A percentile compares a stretch with the other conserved stretches of the same genome.
Conservation (phyloP, 1,284 basidiomycete genomes). For the Boletus sp. region DNA sequence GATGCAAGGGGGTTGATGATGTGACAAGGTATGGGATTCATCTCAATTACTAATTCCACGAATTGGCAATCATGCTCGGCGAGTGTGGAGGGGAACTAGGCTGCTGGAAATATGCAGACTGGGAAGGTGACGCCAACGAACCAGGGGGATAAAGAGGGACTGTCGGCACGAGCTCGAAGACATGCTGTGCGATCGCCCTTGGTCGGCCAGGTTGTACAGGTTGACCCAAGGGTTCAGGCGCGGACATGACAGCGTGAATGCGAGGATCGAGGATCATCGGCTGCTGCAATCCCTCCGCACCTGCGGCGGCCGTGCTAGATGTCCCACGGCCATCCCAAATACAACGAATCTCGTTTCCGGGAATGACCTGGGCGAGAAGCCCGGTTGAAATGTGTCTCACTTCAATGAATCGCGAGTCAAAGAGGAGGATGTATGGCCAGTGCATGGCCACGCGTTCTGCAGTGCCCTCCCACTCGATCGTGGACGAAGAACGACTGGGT, state of each 20-base stretch:
- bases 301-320: slow-evolving; percentile 41
- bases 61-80: slow-evolving; percentile 42
- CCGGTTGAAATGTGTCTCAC: slow-evolving; percentile 87
- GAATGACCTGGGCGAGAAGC: slow-evolving; percentile 88
- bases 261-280: slow-evolving; percentile 69
- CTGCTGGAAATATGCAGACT: slow-evolving; percentile 63
- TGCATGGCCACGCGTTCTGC: slow-evolving; percentile 89
- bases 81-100: slow-evolving; percentile 66
- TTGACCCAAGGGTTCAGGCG: slow-evolving; percentile 47
- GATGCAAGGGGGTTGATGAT: background rate
- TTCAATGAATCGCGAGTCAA: slow-evolving; percentile 93
- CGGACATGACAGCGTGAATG: slow-evolving; percentile 76
- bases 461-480: slow-evolving; percentile 95
- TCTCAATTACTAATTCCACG: slow-evolving; percentile 27
- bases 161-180: slow-evolving; percentile 82
- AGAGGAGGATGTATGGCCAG: slow-evolving; percentile 87
- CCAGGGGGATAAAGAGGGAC: slow-evolving; percentile 69
- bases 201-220: slow-evolving; percentile 41
- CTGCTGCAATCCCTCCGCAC: slow-evolving; percentile 38
- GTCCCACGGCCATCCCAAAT: slow-evolving; percentile 84
- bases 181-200: slow-evolving; percentile 65
- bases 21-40: background rate
- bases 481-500: slow-evolving; percentile 70
- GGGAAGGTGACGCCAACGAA: slow-evolving; percentile 64
- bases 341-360: slow-evolving; percentile 79